A percentile compares a stretch with the other conserved stretches of the same genome.
These are phyloP conservation scores for Coniochaeta sp. DNA, from an alignment of 2,329 filamentous ascomycete genomes.

Conservation along the genomic window DNA sequence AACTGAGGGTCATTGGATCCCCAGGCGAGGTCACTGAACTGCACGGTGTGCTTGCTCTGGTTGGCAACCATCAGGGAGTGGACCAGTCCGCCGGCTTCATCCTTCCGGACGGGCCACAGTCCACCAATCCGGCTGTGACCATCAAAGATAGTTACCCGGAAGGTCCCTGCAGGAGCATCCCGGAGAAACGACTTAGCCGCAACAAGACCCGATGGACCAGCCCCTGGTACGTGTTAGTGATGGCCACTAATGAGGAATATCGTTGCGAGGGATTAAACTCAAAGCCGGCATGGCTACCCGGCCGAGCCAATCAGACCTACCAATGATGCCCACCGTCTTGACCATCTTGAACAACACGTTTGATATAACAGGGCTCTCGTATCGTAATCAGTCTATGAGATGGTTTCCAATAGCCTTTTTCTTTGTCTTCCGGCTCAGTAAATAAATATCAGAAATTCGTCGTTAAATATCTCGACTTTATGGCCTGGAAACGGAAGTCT, in stretches of 20 bases:
- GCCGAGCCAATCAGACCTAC: conserved; percentile 19
- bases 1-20: conserved; percentile 53
- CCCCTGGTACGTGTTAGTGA: conserved; percentile 37
- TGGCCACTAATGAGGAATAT: background rate
- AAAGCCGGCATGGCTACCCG: background rate
- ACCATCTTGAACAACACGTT: conserved; percentile 21
- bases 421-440: no score
- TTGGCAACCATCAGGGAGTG: conserved; percentile 67
- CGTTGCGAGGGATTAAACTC: background rate
- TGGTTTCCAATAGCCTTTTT: no score
- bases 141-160: conserved; percentile 67
- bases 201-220: conserved; percentile 61
- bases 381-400: background rate
- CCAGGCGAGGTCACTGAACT: conserved; percentile 69
- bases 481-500: no score
- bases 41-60: conserved; percentile 69
- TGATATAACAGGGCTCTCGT: background rate
- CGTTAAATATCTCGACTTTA: no score
- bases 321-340: conserved; percentile 46
- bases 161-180: conserved; percentile 45
- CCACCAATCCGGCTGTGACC: conserved; percentile 60
- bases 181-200: conserved; percentile 67
- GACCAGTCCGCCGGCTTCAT: conserved; percentile 43
- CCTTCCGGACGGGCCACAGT: conserved; percentile 59
- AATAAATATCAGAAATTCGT: no score